Evolutionary conservation across 2,329 filamentous ascomycete genomes (phyloP).

Genomic region (Calonectria pteridis): DNA sequence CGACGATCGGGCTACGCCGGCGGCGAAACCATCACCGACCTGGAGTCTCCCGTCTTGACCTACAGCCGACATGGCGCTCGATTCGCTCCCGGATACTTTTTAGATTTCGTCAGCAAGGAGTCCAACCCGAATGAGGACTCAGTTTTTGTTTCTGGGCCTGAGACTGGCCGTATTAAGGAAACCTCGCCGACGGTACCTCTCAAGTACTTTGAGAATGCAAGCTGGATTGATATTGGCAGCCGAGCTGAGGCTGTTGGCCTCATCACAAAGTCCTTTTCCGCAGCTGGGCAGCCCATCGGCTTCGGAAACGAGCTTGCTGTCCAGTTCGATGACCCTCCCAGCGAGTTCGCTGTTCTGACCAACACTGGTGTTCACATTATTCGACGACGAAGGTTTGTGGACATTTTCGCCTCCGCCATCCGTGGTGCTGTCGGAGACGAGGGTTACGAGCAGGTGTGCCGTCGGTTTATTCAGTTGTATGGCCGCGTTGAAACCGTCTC

Average conservation of each 20-base stretch:
- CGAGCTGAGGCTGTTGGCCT: conserved; percentile 83
- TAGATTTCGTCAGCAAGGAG: conserved; percentile 81
- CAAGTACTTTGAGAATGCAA: conserved; percentile 82
- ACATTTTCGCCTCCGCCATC: conserved; percentile 89
- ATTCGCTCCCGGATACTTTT: conserved; percentile 91
- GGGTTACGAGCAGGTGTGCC: conserved; percentile 83
- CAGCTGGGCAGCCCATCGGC: conserved; percentile 75
- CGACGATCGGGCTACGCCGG: conserved; percentile 48
- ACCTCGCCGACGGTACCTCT: conserved; percentile 65
- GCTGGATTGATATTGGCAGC: conserved; percentile 81
- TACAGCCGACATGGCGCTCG: conserved; percentile 66
- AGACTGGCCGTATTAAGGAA: conserved; percentile 85
- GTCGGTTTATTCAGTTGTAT: conserved; percentile 86
- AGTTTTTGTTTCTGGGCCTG: conserved; percentile 88
- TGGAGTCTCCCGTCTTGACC: conserved; percentile 62
- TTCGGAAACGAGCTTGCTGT: conserved; percentile 97
- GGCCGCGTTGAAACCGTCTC: conserved; percentile 91
- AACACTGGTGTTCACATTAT: conserved; percentile 92
- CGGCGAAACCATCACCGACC: conserved; percentile 59
- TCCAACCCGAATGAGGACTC: conserved; percentile 72
- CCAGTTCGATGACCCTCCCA: conserved; percentile 88
- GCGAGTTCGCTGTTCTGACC: conserved; percentile 91
- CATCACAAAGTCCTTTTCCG: conserved; percentile 79
- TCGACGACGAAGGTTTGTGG: conserved; percentile 85
- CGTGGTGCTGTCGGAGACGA: conserved; percentile 81